These are phyloP conservation scores for Leccinum brunneo-olivaceum DNA, from an alignment of 1,284 basidiomycete species.

Conservation along the genomic window DNA sequence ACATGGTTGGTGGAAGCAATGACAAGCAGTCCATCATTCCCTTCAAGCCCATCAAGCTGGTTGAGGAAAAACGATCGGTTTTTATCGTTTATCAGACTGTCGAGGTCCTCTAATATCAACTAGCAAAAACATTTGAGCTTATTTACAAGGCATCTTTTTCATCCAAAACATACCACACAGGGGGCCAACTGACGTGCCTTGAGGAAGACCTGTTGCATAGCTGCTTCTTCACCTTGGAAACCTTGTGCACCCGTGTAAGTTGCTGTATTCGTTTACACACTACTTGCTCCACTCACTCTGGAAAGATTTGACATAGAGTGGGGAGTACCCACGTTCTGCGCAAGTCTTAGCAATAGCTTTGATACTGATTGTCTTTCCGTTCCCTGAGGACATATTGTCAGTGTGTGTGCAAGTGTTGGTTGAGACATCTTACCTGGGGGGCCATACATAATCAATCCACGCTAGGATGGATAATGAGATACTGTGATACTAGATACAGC, in stretches of 20 bases:
- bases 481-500: constrained; percentile 5
- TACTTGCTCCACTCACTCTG: constrained; percentile 34
- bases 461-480: constrained; percentile 33
- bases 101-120: constrained; percentile 70
- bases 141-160: not conserved
- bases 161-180: constrained; percentile 48
- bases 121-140: constrained; percentile 2
- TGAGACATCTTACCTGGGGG: constrained; percentile 48
- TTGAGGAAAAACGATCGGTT: constrained; percentile 85
- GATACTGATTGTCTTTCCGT: constrained; percentile 79
- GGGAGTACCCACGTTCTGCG: constrained; percentile 49
- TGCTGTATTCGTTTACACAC: not conserved
- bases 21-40: constrained; percentile 72
- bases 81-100: constrained; percentile 67
- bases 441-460: constrained; percentile 67
- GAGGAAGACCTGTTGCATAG: constrained; percentile 58
- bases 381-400: constrained; percentile 39
- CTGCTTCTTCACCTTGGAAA: constrained; percentile 58
- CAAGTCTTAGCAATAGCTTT: constrained; percentile 71
- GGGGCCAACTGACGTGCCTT: constrained; percentile 65
- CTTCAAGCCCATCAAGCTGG: constrained; percentile 67
- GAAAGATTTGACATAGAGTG: constrained; percentile 76
- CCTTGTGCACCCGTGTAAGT: constrained; percentile 31
- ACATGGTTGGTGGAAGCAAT: constrained; percentile 83
- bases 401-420: not conserved